Base-by-base conservation (phyloP, 305 asterid genomes). In the Galium porrigens region DNA sequence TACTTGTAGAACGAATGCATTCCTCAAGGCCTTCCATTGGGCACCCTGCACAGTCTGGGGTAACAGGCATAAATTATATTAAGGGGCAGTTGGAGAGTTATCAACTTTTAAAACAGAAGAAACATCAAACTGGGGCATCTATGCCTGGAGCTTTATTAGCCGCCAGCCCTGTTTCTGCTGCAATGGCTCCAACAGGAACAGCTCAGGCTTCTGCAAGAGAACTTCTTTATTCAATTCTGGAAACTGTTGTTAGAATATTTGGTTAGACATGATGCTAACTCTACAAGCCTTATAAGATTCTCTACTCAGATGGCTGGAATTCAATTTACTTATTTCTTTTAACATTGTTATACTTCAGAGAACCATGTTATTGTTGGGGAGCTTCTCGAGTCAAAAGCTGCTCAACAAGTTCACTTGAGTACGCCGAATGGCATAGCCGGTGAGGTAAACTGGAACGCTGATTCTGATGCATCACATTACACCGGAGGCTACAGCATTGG, bases 341-440 rank as follows among this genome's bases (percentile, higher is more conserved):
- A 33, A 32, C 27, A 27, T 9, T n/a, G 5, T 64, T 49, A 27
- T 63, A 29, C 51, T 71, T 81, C 82, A 89, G 99, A 94, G 86
- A 94, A 94, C 81, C 99, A 94, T 87, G 96, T 94, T 68, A 82
- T 87, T 80, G 97, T 87, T 66, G 99, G 99, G 76, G 96, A 94
- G 72, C 89, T 94, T 73, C 95, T 94, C 52, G 97, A 94, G 81
- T 82, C 87, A 71, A 94, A 94, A 81, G 81, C 95, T 65, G 78
- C 86, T 15, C 99, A 84, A 68, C 95, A 90, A 81, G 81, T 66
- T 72, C 78, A 82, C 85, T 74, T 90, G 85, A 85, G 84, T 78
- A 89, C 97, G 7, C 96, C 96, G 41, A 89, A 85, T 80, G 78
- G 85, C 67, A 74, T 86, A 80, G 74, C 83, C 63, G 75, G 85